Evolutionary conservation across 768 basidiomycete genomes (phyloP), one percentile per base, ranked within the genome.

Genomic region (button mushroom (Agaricus bisporus)): DNA sequence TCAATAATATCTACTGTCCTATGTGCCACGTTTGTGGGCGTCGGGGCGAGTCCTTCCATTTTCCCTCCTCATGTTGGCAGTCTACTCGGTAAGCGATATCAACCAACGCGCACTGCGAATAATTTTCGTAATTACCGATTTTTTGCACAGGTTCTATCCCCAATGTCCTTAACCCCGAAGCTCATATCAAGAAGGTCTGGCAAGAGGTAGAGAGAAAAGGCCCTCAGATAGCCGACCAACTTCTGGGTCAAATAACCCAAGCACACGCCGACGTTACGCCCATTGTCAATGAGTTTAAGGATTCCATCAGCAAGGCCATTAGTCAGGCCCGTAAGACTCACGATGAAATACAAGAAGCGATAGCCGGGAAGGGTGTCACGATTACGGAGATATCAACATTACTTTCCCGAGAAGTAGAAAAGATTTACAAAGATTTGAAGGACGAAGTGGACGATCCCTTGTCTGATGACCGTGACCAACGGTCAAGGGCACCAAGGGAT

Each of bases 381-480:
- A 37, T 54, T 2, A 52, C 45, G 6, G 22, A 47, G 3, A 7
- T 55, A 12, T 11, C 39, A n/a, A 38, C 46, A 1, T 4, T n/a
- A 2, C 39, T 60, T 12, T 28, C 51, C 28, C 18, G 32, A 6
- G 58, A 47, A 32, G 20, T 56, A 10, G 36, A 2, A 11, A 10
- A 32, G 1, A 41, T 51, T 17, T 36, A 39, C 22, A 15, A 53
- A 17, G 48, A 37, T 7, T 38, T 58, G 12, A 44, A 49, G 36
- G 41, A 43, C 10, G 51, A 53, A 25, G 46, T 60, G 37, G 18
- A 49, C 20, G 51, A 58, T 9, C 59, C 56, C 7, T 36, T 55
- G 1, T 53, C 56, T 2, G 56, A 55, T 15, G 48, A 55, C n/a
- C 47, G 20, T 29, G 55, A 43, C 25, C 55, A 56, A 25, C 26